A percentile compares a stretch with the other conserved stretches of the same genome.
Evolutionary conservation across 2,329 filamentous ascomycete species (phyloP).

Genomic region (Neocucurbitaria cava): DNA sequence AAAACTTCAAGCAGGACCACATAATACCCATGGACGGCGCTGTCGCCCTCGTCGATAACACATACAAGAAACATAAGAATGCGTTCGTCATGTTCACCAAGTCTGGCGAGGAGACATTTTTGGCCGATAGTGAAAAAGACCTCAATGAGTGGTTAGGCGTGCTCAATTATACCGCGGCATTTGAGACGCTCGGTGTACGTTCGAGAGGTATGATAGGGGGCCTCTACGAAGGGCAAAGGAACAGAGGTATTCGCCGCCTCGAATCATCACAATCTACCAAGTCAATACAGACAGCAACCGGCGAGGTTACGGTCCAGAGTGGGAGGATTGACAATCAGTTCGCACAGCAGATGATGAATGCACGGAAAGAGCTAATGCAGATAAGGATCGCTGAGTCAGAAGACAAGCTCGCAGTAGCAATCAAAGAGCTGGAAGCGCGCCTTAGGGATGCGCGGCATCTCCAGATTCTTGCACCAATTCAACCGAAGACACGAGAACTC

Average conservation of each 20-base stretch:
- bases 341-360: conserved; percentile 83
- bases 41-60: conserved; percentile 83
- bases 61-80: conserved; percentile 94
- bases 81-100: conserved; percentile 91
- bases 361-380: conserved; percentile 81
- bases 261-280: conserved; percentile 62
- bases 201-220: conserved; percentile 87
- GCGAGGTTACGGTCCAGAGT: conserved; percentile 75
- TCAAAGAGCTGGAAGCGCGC: conserved; percentile 82
- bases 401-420: conserved; percentile 73
- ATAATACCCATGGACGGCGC: conserved; percentile 93
- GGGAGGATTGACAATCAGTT: conserved; percentile 81
- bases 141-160: conserved; percentile 97
- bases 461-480: conserved; percentile 85
- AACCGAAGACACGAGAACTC: conserved; percentile 86
- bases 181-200: conserved; percentile 87
- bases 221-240: conserved; percentile 81
- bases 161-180: conserved; percentile 94
- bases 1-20: conserved; percentile 91
- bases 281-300: conserved; percentile 73
- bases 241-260: conserved; percentile 74
- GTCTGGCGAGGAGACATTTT: conserved; percentile 81
- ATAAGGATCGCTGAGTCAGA: conserved; percentile 85
- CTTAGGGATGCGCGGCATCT: conserved; percentile 90
- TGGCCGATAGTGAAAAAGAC: conserved; percentile 88